phyloP scores from a whole-genome alignment of 352 stramenopile species.

The Halophytophthora batemanensis region DNA sequence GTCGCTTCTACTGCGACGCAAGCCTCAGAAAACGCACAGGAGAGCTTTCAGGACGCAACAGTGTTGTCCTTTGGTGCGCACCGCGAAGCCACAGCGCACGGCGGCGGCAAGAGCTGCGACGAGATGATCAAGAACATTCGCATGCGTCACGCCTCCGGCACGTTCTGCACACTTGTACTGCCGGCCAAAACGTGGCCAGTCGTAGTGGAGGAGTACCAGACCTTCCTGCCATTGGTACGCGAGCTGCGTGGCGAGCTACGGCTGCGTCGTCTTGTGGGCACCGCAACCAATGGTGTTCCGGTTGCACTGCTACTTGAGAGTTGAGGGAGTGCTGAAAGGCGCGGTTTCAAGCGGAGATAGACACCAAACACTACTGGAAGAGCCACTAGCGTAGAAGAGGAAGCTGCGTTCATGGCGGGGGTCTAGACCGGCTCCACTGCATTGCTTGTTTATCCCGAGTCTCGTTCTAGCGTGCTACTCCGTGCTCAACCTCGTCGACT shows the following conservation, averaged over 20 bases:
- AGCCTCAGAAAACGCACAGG: conserved; percentile 11
- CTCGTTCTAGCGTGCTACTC: background rate
- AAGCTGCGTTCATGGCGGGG: no score
- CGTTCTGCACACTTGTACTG: conserved; percentile 69
- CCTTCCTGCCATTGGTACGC: conserved; percentile 35
- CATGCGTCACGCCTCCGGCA: conserved; percentile 77
- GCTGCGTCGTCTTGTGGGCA: conserved; percentile 54
- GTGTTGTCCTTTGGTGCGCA: conserved; percentile 56
- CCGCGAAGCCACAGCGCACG: conserved; percentile 57
- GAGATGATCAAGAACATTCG: conserved; percentile 88
- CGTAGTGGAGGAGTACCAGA: conserved; percentile 36
- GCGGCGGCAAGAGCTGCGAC: conserved; percentile 69
- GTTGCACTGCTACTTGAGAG: conserved; percentile 43
- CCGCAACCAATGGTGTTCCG: conserved; percentile 32
- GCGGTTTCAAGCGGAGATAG: background rate
- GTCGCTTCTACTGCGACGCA: conserved; percentile 15
- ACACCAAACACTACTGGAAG: no score
- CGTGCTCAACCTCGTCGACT: no score
- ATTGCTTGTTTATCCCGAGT: no score
- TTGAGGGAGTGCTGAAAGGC: conserved; percentile 4
- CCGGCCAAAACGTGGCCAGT: conserved; percentile 45
- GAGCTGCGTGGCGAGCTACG: conserved; percentile 55
- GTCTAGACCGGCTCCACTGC: no score
- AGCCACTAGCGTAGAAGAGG: background rate
- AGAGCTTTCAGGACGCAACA: conserved; percentile 64